Evolutionary conservation across 345 rosid species (phyloP).

Genomic region (Brassica juncea): DNA sequence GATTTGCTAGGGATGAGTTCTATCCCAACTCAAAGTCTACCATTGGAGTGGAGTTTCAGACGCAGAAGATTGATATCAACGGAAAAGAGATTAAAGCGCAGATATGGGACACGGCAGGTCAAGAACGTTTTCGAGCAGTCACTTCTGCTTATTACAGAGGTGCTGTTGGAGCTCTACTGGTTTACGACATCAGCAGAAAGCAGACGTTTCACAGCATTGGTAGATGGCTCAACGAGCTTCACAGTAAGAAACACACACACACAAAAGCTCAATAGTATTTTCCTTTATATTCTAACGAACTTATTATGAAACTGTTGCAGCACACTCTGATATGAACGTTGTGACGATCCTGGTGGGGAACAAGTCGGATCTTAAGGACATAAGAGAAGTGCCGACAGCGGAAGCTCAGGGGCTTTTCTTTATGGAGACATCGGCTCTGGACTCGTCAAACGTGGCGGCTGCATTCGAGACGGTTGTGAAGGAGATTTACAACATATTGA

Average conservation of each 20-base stretch:
- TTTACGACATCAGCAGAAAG: conserved; percentile 88
- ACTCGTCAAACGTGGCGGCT: conserved; percentile 83
- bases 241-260: conserved; percentile 59
- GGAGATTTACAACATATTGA: conserved; percentile 86
- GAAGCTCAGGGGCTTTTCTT: conserved; percentile 90
- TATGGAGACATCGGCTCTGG: conserved; percentile 95
- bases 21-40: conserved; percentile 95
- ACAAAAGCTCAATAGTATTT: not conserved
- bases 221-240: conserved; percentile 98
- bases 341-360: conserved; percentile 90
- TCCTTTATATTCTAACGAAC: not conserved
- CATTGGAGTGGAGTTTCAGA: conserved; percentile 98
- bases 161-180: conserved; percentile 96
- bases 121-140: conserved; percentile 97
- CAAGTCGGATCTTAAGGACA: conserved; percentile 89
- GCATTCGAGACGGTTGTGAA: conserved; percentile 93
- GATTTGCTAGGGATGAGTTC: conserved; percentile 95
- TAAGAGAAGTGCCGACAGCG: conserved; percentile 80
- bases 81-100: conserved; percentile 96
- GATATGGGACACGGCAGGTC: conserved; percentile 99
- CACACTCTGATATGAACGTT: conserved; percentile 96
- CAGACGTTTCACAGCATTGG: conserved; percentile 90
- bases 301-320: conserved; percentile 49
- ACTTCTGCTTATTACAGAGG: conserved; percentile 97
- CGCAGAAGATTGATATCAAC: conserved; percentile 84